Evolutionary conservation across 2,329 filamentous ascomycete genomes (phyloP).

Genomic region (Penicillium sp.): DNA sequence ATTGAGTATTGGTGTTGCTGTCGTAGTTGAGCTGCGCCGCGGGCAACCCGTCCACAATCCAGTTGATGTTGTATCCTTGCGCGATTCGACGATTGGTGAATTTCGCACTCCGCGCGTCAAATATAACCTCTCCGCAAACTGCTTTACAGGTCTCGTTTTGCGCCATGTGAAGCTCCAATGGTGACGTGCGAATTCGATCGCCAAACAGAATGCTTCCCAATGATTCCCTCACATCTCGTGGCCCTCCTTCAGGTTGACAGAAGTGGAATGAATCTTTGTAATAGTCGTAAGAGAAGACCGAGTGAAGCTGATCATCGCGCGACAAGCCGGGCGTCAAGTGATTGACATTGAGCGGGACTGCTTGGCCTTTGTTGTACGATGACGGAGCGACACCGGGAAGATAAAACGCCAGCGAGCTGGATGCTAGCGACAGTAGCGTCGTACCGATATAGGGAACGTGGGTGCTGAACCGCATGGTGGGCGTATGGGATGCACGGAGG

Average conservation of each 20-base stretch:
- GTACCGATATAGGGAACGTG: conserved; percentile 25
- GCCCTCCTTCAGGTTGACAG: conserved; percentile 71
- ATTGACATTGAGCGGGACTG: conserved; percentile 87
- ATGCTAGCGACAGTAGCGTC: conserved; percentile 28
- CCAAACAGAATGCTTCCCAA: conserved; percentile 95
- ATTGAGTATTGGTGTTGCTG: conserved; percentile 66
- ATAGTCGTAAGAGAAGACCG: conserved; percentile 95
- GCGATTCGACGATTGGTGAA: conserved; percentile 80
- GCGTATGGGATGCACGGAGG: conserved; percentile 8
- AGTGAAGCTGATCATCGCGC: conserved; percentile 73
- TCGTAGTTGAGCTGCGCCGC: conserved; percentile 80
- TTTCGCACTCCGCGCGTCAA: conserved; percentile 58
- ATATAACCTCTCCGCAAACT: conserved; percentile 64
- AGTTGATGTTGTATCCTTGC: conserved; percentile 87
- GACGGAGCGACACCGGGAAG: conserved; percentile 92
- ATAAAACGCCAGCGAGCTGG: conserved; percentile 68
- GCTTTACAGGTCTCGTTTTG: conserved; percentile 81
- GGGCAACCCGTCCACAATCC: conserved; percentile 89
- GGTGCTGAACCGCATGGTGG: conserved; percentile 34
- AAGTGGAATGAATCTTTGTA: conserved; percentile 85
- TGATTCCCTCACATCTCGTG: conserved; percentile 76
- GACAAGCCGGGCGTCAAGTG: conserved; percentile 80
- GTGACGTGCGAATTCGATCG: conserved; percentile 94
- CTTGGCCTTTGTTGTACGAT: conserved; percentile 74
- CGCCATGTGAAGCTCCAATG: conserved; percentile 81